These are phyloP conservation scores for Penicillium brasilianum DNA, from an alignment of 2,329 filamentous ascomycete genomes.

Conservation along the genomic window DNA sequence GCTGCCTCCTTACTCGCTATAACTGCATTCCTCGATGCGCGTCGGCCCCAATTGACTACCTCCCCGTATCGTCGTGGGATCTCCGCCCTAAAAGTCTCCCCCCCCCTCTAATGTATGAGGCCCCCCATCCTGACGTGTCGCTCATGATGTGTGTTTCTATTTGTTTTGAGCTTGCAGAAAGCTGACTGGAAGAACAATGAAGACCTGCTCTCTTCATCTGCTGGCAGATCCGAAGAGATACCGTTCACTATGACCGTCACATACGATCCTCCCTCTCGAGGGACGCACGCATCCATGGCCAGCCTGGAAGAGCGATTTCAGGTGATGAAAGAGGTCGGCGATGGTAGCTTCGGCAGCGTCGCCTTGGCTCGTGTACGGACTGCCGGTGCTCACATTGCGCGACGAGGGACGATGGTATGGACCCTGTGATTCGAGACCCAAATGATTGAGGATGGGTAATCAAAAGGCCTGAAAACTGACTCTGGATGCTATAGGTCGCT, in stretches of 20 bases:
- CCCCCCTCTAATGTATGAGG: slow-evolving; percentile 9
- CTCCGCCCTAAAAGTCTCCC: slow-evolving; percentile 6
- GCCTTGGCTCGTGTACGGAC: slow-evolving; percentile 88
- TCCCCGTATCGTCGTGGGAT: slow-evolving; percentile 22
- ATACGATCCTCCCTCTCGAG: slow-evolving; percentile 73
- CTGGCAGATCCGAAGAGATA: slow-evolving; percentile 45
- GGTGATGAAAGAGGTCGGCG: slow-evolving; percentile 95
- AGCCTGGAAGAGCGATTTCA: slow-evolving; percentile 92
- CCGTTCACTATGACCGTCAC: slow-evolving; percentile 72
- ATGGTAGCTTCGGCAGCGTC: slow-evolving; percentile 98
- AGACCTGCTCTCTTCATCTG: slow-evolving; percentile 41
- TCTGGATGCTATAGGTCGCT: slow-evolving; percentile 71
- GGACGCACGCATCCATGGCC: slow-evolving; percentile 59
- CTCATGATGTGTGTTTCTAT: not conserved
- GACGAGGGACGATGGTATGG: slow-evolving; percentile 89
- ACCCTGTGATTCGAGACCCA: not conserved
- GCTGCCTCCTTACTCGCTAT: slow-evolving; percentile 27
- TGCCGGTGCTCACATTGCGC: slow-evolving; percentile 85
- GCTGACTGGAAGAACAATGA: slow-evolving; percentile 15
- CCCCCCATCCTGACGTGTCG: slow-evolving; percentile 21
- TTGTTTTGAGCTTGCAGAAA: slow-evolving; percentile 2
- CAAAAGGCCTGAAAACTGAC: not conserved
- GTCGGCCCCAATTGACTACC: slow-evolving; percentile 33
- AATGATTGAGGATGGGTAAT: not conserved
- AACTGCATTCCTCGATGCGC: slow-evolving; percentile 34